Evolutionary conservation across 75 land plant species (phyloP).

Genomic region (Pseudotsuga menziesii): DNA sequence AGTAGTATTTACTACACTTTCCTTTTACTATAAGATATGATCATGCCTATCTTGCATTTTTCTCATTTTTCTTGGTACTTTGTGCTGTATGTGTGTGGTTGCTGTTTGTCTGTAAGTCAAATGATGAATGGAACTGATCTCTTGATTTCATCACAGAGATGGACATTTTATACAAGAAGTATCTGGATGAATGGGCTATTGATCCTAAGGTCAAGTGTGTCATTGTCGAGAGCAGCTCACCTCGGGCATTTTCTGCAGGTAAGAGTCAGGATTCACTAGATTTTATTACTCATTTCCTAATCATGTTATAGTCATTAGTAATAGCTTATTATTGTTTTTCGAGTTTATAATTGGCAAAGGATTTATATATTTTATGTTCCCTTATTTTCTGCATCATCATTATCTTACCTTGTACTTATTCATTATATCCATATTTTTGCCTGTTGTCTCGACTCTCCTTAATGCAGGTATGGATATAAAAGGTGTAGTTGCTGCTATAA

Average conservation of each 20-base stretch:
- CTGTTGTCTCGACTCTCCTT: constrained; percentile 17
- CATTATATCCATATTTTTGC: constrained; percentile 16
- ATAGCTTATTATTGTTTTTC: too few relatives aligned
- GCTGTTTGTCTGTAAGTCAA: not conserved
- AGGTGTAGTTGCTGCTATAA: constrained; percentile 87
- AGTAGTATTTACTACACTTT: not conserved
- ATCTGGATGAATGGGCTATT: constrained; percentile 75
- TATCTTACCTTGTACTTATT: not conserved
- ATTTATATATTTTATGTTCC: not conserved
- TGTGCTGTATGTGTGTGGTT: not conserved
- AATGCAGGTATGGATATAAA: constrained; percentile 99
- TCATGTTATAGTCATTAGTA: not conserved
- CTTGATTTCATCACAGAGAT: constrained; percentile 57
- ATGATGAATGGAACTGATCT: not conserved
- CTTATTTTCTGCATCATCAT: not conserved
- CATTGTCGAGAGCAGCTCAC: constrained; percentile 76
- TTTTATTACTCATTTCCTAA: not conserved
- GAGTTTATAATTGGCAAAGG: not conserved
- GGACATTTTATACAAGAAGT: constrained; percentile 68
- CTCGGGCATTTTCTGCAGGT: constrained; percentile 97
- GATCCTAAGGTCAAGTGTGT: constrained; percentile 74
- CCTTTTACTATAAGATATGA: not conserved
- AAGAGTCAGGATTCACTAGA: not conserved
- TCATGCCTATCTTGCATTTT: not conserved
- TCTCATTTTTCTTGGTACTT: constrained; percentile 3